Base-by-base conservation (phyloP, 2,329 filamentous ascomycete species). In the Alternaria postmessia region DNA sequence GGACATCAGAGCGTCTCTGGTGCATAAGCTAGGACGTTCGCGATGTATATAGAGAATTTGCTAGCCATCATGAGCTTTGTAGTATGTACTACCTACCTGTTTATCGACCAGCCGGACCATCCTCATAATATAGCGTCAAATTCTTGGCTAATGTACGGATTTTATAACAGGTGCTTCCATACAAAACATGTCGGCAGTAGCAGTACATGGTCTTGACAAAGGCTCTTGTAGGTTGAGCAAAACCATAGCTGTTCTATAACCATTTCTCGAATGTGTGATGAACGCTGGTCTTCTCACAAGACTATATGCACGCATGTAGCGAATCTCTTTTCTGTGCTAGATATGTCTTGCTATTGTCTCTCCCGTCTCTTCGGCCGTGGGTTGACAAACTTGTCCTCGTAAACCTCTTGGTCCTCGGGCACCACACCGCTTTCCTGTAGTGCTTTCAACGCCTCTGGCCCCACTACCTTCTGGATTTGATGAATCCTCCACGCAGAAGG, bases 351-450 rank as follows among this genome's bases (percentile, higher is more conserved):
- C 46, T 20, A n/a, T 49, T 0, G 8, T 38, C 20, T 28, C 9
- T 3, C 4, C 26, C 32, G 36, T 4, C 52, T 43, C 54, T 52
- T 57, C 9, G 58, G 54, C 12, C 47, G 41, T 20, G 58, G 54
- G 24, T 57, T 62, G 38, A 44, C 47, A 28, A 62, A 65, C 39
- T 54, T 63, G n/a, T 67, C 60, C 30, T 63, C 62, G 32, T 67
- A 51, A 7, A 62, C 57, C 14, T 66, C 7, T 24, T 49, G 7
- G 20, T 14, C 66, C 22, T 58, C 36, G 7, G 64, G 52, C 16
- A 61, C 53, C 22, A 65, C n/a, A 16, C 61, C 63, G 32, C 53
- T 61, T 51, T 68, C 62, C 54, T 70, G 63, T 48, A 73, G 32
- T 7, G 67, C 36, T 11, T 46, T 52, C 11, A 73, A 44, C 4